These are phyloP conservation scores for Berkeleyomyces basicola DNA, from an alignment of 2,329 filamentous ascomycete genomes.

Conservation along the genomic window DNA sequence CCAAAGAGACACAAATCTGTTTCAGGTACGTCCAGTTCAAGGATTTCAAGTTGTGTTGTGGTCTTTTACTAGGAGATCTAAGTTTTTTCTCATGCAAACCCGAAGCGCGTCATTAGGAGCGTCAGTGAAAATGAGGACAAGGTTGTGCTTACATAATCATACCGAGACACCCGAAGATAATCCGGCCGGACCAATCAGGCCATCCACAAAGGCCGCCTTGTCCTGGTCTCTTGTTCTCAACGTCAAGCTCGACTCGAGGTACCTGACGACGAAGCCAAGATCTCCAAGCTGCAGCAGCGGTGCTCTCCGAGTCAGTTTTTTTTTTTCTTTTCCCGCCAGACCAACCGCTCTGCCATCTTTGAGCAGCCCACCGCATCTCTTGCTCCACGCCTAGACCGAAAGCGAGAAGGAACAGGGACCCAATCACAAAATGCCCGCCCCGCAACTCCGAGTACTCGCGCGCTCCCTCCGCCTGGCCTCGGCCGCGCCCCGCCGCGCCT, in stretches of 20 bases:
- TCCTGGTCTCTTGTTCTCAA: neutral
- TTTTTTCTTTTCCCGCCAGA: neutral
- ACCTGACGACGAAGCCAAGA: neutral
- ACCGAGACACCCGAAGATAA: neutral
- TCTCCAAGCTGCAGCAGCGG: neutral
- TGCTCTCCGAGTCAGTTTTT: neutral
- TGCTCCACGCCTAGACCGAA: neutral
- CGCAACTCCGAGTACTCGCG: neutral
- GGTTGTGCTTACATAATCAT: neutral
- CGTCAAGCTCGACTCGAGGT: neutral
- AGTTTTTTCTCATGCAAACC: neutral
- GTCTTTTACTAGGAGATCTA: neutral
- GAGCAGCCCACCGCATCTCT: neutral
- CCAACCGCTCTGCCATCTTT: neutral
- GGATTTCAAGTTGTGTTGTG: neutral
- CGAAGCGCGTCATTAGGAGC: neutral
- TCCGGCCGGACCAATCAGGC: neutral
- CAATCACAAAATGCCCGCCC: neutral
- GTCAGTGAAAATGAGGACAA: neutral
- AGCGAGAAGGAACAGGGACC: no score
- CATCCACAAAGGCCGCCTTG: neutral
- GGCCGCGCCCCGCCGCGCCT: conserved; percentile 11
- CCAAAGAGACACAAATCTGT: neutral
- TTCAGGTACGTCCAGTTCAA: neutral
- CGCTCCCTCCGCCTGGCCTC: neutral